A percentile compares a stretch with the other conserved stretches of the same genome.
Evolutionary conservation across 116 monocot species (phyloP).

Genomic region (Zostera marina): DNA sequence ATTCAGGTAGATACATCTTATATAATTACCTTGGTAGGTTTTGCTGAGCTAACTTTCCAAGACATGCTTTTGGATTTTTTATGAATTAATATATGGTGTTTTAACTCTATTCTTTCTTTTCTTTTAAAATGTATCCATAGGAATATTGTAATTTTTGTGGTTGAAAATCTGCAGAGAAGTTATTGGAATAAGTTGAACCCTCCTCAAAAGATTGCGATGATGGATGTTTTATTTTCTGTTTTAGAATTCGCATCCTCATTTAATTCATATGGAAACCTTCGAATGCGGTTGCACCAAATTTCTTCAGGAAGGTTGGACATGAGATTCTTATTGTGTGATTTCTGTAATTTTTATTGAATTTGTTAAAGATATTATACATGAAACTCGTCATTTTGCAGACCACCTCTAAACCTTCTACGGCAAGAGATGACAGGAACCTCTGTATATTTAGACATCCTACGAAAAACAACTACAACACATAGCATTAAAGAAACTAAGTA

Average conservation of each 20-base stretch:
- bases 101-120: not conserved
- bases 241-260: constrained; percentile 89
- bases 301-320: constrained; percentile 54
- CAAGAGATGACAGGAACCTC: constrained; percentile 90
- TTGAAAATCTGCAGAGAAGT: constrained; percentile 29
- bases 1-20: constrained; percentile 59
- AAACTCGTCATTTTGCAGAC: constrained; percentile 34
- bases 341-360: not conserved
- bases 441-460: constrained; percentile 86
- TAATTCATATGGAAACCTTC: constrained; percentile 84
- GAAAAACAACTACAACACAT: constrained; percentile 49
- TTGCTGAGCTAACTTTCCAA: not conserved
- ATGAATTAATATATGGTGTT: not conserved
- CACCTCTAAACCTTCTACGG: constrained; percentile 84
- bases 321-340: not conserved
- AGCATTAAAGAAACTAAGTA: not conserved
- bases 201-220: constrained; percentile 72
- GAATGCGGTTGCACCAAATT: constrained; percentile 68
- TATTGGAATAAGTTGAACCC: constrained; percentile 78
- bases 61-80: not conserved
- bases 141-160: not conserved
- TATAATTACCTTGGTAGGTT: not conserved
- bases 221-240: constrained; percentile 86
- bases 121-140: not conserved
- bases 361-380: constrained; percentile 3